Conservation (phyloP, 1,139 yeast species). For the Debaryomyces sp. region DNA sequence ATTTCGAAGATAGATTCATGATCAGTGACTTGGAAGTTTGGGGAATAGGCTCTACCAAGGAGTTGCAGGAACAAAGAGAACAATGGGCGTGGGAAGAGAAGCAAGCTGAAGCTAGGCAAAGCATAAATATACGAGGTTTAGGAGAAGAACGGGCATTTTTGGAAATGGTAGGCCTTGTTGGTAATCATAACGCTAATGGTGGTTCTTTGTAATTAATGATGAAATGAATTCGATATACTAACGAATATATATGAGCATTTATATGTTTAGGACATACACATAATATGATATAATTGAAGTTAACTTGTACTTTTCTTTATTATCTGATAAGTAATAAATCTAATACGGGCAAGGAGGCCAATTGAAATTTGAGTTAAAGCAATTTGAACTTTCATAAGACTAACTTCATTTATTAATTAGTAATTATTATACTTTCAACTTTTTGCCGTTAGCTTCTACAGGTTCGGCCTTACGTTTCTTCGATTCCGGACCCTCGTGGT, state of each 20-base stretch:
- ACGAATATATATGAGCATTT: background rate
- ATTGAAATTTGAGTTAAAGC: background rate
- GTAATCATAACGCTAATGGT: conserved; percentile 65
- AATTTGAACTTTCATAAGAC: background rate
- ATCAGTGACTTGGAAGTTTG: conserved; percentile 84
- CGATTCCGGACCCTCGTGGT: conserved; percentile 17
- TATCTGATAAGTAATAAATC: no score
- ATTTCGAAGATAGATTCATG: conserved; percentile 71
- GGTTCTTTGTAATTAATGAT: conserved; percentile 30
- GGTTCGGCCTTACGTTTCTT: conserved; percentile 22
- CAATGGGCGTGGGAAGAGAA: conserved; percentile 92
- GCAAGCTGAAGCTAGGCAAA: conserved; percentile 78
- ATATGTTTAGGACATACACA: no score
- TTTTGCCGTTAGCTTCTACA: background rate
- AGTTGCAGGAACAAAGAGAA: conserved; percentile 71
- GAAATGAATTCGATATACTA: background rate
- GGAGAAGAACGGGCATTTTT: conserved; percentile 85
- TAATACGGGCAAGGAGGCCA: background rate
- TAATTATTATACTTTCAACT: background rate
- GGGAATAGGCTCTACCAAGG: conserved; percentile 85
- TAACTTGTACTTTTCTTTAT: background rate
- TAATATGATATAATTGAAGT: background rate
- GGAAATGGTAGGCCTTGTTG: conserved; percentile 90
- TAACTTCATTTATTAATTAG: no score
- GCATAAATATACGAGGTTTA: conserved; percentile 62